A percentile compares a stretch with the other conserved stretches of the same genome.
These are phyloP conservation scores for Marasmius sp. DNA, from an alignment of 1,284 basidiomycete genomes.

Conservation along the genomic window DNA sequence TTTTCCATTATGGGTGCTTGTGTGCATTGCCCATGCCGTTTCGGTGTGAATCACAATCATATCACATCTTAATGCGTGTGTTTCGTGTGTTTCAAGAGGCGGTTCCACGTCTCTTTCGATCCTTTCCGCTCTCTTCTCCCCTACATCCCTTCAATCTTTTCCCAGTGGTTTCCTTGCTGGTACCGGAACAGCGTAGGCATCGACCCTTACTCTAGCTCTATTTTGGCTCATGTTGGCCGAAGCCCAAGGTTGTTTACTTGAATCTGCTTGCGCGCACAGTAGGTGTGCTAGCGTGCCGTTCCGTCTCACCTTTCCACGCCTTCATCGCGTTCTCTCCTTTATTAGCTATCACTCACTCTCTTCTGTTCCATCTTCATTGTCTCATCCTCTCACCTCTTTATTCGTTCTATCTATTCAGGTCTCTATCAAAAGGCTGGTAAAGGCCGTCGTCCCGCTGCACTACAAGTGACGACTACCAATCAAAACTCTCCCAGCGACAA, in stretches of 20 bases:
- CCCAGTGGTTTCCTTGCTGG: neutral
- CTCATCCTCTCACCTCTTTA: slow-evolving; percentile 16
- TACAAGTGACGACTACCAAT: slow-evolving; percentile 47
- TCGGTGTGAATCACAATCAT: slow-evolving; percentile 16
- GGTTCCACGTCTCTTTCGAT: slow-evolving; percentile 26
- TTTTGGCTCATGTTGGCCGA: neutral
- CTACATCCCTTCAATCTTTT: slow-evolving; percentile 19
- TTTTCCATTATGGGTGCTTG: slow-evolving; percentile 22
- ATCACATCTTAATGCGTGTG: slow-evolving; percentile 32
- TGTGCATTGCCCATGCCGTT: slow-evolving; percentile 9
- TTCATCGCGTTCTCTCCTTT: slow-evolving; percentile 12
- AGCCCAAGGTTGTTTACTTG: neutral
- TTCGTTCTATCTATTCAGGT: slow-evolving; percentile 37
- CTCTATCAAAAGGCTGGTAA: slow-evolving; percentile 62
- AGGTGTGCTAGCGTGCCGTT: neutral
- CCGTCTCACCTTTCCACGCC: slow-evolving; percentile 1
- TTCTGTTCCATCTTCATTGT: slow-evolving; percentile 9
- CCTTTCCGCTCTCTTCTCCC: slow-evolving; percentile 26
- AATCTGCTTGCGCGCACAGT: neutral
- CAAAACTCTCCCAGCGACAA: slow-evolving; percentile 32
- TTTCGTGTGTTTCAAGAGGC: slow-evolving; percentile 33
- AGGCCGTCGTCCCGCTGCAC: slow-evolving; percentile 48
- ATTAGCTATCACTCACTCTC: slow-evolving; percentile 19
- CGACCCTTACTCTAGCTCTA: neutral
- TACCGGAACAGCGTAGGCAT: neutral